Evolutionary conservation across 1,139 yeast species (phyloP).

Genomic region (Candida smagusa): DNA sequence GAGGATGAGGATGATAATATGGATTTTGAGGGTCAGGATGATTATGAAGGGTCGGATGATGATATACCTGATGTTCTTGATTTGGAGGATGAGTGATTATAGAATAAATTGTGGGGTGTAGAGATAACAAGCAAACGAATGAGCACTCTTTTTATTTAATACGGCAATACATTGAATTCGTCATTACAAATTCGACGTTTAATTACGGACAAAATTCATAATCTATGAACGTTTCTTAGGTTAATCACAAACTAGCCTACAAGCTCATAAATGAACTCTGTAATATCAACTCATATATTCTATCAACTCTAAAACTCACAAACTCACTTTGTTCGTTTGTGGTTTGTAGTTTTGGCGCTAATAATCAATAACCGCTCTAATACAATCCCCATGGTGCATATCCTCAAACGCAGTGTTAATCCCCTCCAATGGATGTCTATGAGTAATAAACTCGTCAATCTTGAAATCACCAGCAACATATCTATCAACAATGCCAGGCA

Average conservation of each 20-base stretch:
- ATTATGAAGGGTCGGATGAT: slow-evolving; percentile 16
- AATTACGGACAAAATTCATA: too few relatives aligned
- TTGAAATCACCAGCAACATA: slow-evolving; percentile 79
- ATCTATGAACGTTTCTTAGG: too few relatives aligned
- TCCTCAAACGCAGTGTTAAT: slow-evolving; percentile 91
- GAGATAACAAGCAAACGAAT: too few relatives aligned
- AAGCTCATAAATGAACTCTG: too few relatives aligned
- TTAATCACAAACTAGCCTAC: too few relatives aligned
- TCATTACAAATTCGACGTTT: too few relatives aligned
- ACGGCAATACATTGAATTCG: too few relatives aligned
- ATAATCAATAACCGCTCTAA: slow-evolving; percentile 80
- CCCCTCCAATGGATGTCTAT: slow-evolving; percentile 70
- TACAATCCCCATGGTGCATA: slow-evolving; percentile 90
- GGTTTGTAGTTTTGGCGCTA: slow-evolving; percentile 12
- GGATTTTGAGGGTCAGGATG: slow-evolving; percentile 17
- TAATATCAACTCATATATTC: neutral
- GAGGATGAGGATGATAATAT: slow-evolving; percentile 17
- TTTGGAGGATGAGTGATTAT: slow-evolving; percentile 19
- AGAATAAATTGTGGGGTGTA: too few relatives aligned
- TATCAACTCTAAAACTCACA: too few relatives aligned
- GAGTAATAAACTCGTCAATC: slow-evolving; percentile 95
- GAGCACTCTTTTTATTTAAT: too few relatives aligned
- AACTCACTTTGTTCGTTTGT: too few relatives aligned
- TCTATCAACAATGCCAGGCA: slow-evolving; percentile 86
- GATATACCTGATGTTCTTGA: slow-evolving; percentile 19